phyloP scores from a whole-genome alignment of 176 grass and related monocot genomes.

The Aegilops umbellulata region DNA sequence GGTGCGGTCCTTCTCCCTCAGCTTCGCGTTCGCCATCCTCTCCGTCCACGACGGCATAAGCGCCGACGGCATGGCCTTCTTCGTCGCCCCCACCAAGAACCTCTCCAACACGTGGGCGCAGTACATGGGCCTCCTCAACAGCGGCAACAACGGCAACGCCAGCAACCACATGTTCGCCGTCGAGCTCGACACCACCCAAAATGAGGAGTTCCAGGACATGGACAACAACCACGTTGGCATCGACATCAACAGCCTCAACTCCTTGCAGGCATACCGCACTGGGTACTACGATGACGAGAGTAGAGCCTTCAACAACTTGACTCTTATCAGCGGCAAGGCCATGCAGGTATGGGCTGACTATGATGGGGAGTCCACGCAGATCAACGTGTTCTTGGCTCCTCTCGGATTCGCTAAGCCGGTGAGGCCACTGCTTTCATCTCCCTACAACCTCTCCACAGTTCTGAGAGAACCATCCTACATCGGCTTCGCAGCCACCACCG shows the following conservation, averaged over 20 bases:
- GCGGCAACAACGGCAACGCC: conserved; percentile 20
- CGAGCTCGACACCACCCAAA: conserved; percentile 41
- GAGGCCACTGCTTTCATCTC: conserved; percentile 1
- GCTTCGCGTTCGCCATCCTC: conserved; percentile 39
- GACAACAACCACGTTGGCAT: conserved; percentile 38
- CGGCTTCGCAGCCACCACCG: conserved; percentile 36
- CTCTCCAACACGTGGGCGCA: conserved; percentile 36
- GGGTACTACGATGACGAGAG: conserved; percentile 17
- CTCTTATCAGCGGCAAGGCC: conserved; percentile 26
- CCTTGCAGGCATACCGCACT: background rate
- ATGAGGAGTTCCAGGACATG: conserved; percentile 34
- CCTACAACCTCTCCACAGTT: conserved; percentile 9
- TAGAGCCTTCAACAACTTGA: conserved; percentile 7
- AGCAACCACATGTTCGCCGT: conserved; percentile 42
- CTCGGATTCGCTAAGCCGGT: background rate
- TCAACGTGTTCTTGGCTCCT: conserved; percentile 26
- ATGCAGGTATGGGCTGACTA: conserved; percentile 45
- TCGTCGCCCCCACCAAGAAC: conserved; percentile 34
- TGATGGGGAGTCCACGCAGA: background rate
- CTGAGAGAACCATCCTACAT: conserved; percentile 18
- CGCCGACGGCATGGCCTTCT: conserved; percentile 46
- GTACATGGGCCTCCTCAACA: conserved; percentile 42
- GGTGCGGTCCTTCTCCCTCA: conserved; percentile 38
- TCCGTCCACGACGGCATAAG: conserved; percentile 23
- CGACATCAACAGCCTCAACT: conserved; percentile 27